Evolutionary conservation across 768 basidiomycete genomes (phyloP).

Genomic region (Mycena belliarum): DNA sequence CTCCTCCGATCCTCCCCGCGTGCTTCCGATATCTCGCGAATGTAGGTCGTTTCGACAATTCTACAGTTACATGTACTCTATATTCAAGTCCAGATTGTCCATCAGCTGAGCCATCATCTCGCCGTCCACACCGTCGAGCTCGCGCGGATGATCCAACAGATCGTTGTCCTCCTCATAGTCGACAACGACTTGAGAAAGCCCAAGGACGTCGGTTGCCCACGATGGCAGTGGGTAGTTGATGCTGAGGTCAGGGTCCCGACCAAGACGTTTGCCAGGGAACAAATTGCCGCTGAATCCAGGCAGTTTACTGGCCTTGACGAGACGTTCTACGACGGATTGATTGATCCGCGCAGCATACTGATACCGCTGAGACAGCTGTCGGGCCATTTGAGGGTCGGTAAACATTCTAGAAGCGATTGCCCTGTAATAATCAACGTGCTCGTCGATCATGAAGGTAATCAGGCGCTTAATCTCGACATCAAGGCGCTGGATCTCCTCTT

Average conservation of each 20-base stretch:
- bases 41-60: neutral
- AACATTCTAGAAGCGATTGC: neutral
- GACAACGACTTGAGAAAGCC: neutral
- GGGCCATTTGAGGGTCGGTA: neutral
- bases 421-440: constrained; percentile 8
- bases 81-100: neutral
- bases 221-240: neutral
- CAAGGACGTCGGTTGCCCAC: neutral
- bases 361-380: neutral
- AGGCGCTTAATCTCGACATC: constrained; percentile 35
- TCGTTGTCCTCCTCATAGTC: neutral
- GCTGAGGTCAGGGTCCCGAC: neutral
- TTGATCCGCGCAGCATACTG: neutral
- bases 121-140: neutral
- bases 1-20: no score
- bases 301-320: neutral
- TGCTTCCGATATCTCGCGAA: neutral
- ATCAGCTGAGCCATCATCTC: neutral
- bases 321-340: neutral
- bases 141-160: neutral
- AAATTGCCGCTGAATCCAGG: neutral
- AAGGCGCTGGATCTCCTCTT: constrained; percentile 30
- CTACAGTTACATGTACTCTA: neutral
- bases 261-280: neutral
- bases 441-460: constrained; percentile 28